Evolutionary conservation across 208 protist genomes (phyloP), one percentile per base, ranked within the genome.

Genomic region (Leishmania lainsoni): DNA sequence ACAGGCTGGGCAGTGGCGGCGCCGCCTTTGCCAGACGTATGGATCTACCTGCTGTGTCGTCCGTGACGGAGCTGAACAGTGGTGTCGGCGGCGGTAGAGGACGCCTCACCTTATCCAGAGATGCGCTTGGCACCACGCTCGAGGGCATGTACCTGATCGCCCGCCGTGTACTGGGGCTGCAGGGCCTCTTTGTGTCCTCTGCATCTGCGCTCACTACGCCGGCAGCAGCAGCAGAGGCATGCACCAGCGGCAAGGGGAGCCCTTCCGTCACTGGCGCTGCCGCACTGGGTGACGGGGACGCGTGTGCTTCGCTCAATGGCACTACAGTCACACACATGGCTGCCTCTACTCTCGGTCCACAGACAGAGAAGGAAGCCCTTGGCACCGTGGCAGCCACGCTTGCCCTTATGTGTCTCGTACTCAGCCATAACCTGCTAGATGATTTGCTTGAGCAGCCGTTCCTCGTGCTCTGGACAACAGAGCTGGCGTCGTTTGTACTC

Each of bases 91-190:
- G 52, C 29, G 29, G 45, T 48, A 68, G 52, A 14, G 74, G 83
- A 14, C 83, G 83, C 17, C 83, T 69, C 22, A 89, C 85, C 6
- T 22, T 87, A 1, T 74, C 81, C 3, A 86, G 89, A 20, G 91
- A 94, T 78, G 79, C 89, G 3, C 72, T 92, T 5, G 89, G 84
- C 45, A 82, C 85, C 4, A 87, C 91, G 52, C 75, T 86, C 56
- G 86, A 91, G 39, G 83, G 78, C 22, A 66, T 93, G 35, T 75
- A 83, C 22, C 86, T 87, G 17, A 87, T 87, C 5, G 91, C 89
- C 4, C 81, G 88, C 22, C 86, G 89, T n/a, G 71, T 93, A 42
- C 78, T 93, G 35, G 79, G 84, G 20, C 81, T 85, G 52, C 79
- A 74, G 32, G 73, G 77, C 39, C 51, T 81, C 66, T 84, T 75